Evolutionary conservation across 805 yeast genomes (phyloP).

Genomic region (Lipomyces kockii): DNA sequence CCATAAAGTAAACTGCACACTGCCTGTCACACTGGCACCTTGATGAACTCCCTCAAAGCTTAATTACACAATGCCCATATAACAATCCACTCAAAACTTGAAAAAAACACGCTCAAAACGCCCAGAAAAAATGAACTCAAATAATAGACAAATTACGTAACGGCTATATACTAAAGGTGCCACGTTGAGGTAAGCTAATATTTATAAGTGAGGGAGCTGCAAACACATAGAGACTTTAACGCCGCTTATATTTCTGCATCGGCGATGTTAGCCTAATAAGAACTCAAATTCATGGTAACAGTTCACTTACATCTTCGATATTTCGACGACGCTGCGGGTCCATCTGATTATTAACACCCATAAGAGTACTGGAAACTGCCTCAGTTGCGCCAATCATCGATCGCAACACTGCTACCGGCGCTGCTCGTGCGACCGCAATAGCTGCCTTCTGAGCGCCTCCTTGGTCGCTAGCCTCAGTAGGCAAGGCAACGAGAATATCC

Average conservation of each 20-base stretch:
- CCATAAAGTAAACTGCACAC: neutral
- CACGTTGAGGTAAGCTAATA: neutral
- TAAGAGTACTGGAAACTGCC: constrained; percentile 77
- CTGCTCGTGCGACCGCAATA: constrained; percentile 67
- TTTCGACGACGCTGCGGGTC: constrained; percentile 66
- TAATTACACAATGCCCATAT: neutral
- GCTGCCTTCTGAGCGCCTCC: constrained; percentile 71
- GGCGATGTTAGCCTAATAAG: neutral
- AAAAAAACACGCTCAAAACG: neutral
- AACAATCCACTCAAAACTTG: neutral
- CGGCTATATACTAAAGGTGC: neutral
- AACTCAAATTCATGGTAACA: neutral
- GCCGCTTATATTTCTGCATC: constrained; percentile 16
- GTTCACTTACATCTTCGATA: constrained; percentile 53
- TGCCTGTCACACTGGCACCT: neutral
- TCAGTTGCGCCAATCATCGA: constrained; percentile 94
- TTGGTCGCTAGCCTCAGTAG: constrained; percentile 64
- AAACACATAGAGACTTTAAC: neutral
- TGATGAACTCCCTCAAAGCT: neutral
- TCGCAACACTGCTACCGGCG: constrained; percentile 79
- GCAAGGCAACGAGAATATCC: constrained; percentile 63
- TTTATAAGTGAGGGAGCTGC: neutral
- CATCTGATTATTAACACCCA: constrained; percentile 82
- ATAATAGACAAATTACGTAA: neutral
- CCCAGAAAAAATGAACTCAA: neutral